These are phyloP conservation scores for Penicillium brevicompactum DNA, from an alignment of 2,329 filamentous ascomycete species.

Conservation along the genomic window DNA sequence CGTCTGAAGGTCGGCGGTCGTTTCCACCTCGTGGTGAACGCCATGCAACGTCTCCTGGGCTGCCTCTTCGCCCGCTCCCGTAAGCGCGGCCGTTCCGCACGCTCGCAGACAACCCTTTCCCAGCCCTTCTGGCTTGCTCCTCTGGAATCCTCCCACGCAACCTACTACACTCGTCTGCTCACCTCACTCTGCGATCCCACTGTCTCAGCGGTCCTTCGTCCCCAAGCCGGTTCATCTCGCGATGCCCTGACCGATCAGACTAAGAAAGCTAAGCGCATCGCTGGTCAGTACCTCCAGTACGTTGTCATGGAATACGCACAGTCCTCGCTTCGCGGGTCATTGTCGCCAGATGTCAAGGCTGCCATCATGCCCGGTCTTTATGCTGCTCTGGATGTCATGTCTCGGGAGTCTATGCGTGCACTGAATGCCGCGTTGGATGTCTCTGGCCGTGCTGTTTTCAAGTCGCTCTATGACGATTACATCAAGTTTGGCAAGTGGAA, in stretches of 20 bases:
- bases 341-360: conserved; percentile 56
- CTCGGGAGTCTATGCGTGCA: conserved; percentile 51
- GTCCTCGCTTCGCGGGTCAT: conserved; percentile 52
- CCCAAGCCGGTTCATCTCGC: conserved; percentile 37
- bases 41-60: conserved; percentile 57
- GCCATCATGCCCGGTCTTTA: conserved; percentile 56
- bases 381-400: conserved; percentile 56
- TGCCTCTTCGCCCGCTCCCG: conserved; percentile 56
- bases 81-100: conserved; percentile 33
- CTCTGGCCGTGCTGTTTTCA: conserved; percentile 55
- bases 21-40: conserved; percentile 59
- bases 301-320: conserved; percentile 60
- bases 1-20: conserved; percentile 61
- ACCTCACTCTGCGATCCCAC: conserved; percentile 65
- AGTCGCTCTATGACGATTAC: conserved; percentile 57
- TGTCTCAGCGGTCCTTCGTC: conserved; percentile 54
- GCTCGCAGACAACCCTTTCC: conserved; percentile 26
- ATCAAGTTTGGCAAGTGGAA: conserved; percentile 51
- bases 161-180: conserved; percentile 57
- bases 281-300: conserved; percentile 60
- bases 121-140: conserved; percentile 38
- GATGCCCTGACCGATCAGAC: conserved; percentile 60
- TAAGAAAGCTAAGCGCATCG: conserved; percentile 59
- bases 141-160: conserved; percentile 48
- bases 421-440: conserved; percentile 56